Percentiles rank a stretch among this genome's conserved stretches.
Conservation (phyloP, 495 filamentous ascomycete genomes). For the Xylaria acuta region DNA sequence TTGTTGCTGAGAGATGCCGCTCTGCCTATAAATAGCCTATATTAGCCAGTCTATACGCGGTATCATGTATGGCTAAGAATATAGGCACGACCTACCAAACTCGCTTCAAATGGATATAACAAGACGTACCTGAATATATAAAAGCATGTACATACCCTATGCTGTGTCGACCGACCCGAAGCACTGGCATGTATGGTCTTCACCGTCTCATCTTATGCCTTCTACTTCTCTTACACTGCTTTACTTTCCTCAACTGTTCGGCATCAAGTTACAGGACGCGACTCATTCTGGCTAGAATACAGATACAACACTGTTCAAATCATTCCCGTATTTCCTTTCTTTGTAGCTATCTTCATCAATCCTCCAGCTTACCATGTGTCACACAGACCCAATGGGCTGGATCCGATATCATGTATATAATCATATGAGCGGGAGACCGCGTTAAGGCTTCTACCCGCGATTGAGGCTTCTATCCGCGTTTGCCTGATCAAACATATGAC, state of each 20-base stretch:
- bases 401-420: no score
- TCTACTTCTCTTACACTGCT: neutral
- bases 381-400: no score
- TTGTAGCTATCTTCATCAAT: neutral
- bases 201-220: neutral
- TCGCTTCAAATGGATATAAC: neutral
- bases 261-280: neutral
- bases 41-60: neutral
- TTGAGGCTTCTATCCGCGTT: no score
- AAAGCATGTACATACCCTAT: neutral
- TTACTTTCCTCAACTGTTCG: neutral
- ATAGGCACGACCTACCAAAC: neutral
- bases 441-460: no score
- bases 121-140: neutral
- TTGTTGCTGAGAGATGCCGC: neutral
- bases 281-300: neutral
- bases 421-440: no score
- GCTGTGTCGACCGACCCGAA: neutral
- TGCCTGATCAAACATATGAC: no score
- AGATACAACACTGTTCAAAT: no score
- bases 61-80: no score
- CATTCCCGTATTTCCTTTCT: neutral
- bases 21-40: conserved; percentile 4
- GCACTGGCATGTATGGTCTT: neutral
- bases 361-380: no score